Base-by-base conservation (phyloP, 768 basidiomycete genomes). In the Mycena indigotica region DNA sequence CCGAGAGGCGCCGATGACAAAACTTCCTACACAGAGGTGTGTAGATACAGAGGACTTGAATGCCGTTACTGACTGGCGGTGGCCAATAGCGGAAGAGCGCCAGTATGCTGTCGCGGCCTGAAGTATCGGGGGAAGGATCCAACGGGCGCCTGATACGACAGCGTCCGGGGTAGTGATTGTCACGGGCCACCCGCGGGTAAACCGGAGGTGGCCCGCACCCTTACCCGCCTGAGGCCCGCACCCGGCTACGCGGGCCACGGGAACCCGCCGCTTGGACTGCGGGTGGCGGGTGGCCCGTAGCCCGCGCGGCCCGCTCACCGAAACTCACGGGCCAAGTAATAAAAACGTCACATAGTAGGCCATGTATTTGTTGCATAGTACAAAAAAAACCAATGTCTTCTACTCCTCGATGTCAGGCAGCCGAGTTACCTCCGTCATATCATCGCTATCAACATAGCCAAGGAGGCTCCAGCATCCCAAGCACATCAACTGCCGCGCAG, bases 401-500 rank as follows among this genome's bases (percentile, higher is more conserved):
- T 8, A 15, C 41, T 44, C 6, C 41, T 44, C 41, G 23, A 8
- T 13, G n/a, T 44, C 41, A 6, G 6, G 8, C 41, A 19, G 8
- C 8, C 21, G 41, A 6, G 41, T 15, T 15, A 44, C 41, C 8
- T 15, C n/a, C 8, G 8, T 21, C 41, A 44, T 44, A 28, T 60
- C 53, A 44, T 58, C 52, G 17, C n/a, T 19, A 24, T 54, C 28
- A 28, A 32, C 32, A n/a, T 61, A 41, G 2, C 61, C 62, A 40
- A 52, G 49, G 23, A 26, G 16, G 38, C 62, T 63, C 63, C 60
- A 70, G 4, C n/a, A 49, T 13, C 64, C 65, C 3, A 70, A 29
- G 55, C 69, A 70, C 39, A 69, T 35, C 17, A 69, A 60, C 3
- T 66, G 57, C 12, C 61, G 53, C 1, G 55, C 67, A 0, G 60